Base-by-base conservation (phyloP, 2,329 filamentous ascomycete genomes). In the Pseudocercospora macadamiae region DNA sequence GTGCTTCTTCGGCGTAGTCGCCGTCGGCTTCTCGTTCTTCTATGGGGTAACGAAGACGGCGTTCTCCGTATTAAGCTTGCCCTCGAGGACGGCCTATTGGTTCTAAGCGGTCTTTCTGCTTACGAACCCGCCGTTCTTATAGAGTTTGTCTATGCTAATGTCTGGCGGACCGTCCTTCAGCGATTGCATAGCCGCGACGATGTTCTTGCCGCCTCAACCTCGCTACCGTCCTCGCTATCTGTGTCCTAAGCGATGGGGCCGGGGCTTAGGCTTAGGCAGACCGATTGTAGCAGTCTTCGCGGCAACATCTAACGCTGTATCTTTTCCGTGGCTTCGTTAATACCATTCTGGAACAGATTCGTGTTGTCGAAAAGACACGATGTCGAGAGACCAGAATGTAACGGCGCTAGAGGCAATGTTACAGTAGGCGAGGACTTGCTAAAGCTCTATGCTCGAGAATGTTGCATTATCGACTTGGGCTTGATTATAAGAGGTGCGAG, bases 61-160 rank as follows among this genome's bases (percentile, higher is more conserved):
- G 30, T 51, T 57, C 18, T 66, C 18, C 7, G 49, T 16, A 10
- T 52, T 47, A 42, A 75, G 55, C 66, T 74, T 73, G 65, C 70
- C 71, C 67, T 73, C 73, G 60, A 74, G 66, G 3, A 53, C 55
- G 48, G 64, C 70, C 73, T 72, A 75, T n/a, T 64, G 69, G 66
- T 75, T 75, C 55, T 59, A 51, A 3, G 67, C 60, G 7, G 60
- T 63, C 63, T 74, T 74, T 25, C 42, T 28, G 18, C 69, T 71
- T 51, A 70, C 70, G 66, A 73, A 73, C 3, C 58, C 68, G 32
- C 56, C 70, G 21, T 57, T 44, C 39, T 61, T 57, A 8, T 44
- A 49, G 51, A 74, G 61, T 59, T 68, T 70, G 9, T 68, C 60
- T 36, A 71, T 67, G 64, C 74, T 71, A 61, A 74, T 57, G 23